phyloP scores from a whole-genome alignment of 2,329 filamentous ascomycete species.

The Lachnellula hyalina region DNA sequence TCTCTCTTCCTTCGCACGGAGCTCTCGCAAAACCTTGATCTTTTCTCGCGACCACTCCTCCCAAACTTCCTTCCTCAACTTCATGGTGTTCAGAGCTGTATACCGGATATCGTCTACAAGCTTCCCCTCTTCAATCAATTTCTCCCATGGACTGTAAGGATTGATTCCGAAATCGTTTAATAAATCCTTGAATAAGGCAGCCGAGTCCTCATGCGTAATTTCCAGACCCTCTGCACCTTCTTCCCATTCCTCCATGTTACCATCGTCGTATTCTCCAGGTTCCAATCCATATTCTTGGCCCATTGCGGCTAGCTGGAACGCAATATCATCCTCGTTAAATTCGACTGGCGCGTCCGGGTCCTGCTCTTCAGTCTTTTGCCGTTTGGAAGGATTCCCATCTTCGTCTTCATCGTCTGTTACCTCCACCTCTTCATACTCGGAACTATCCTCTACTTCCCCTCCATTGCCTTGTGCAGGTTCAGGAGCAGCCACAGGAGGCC shows the following conservation, averaged over 20 bases:
- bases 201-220: constrained; percentile 70
- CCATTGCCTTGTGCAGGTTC: constrained; percentile 24
- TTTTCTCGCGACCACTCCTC: constrained; percentile 76
- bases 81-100: constrained; percentile 75
- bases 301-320: constrained; percentile 85
- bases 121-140: constrained; percentile 73
- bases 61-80: constrained; percentile 74
- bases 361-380: constrained; percentile 42
- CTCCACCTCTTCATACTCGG: constrained; percentile 60
- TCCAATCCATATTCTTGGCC: constrained; percentile 77
- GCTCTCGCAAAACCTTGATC: constrained; percentile 67
- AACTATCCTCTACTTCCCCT: constrained; percentile 49
- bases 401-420: constrained; percentile 44
- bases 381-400: constrained; percentile 43
- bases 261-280: constrained; percentile 69
- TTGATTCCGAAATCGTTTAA: constrained; percentile 77
- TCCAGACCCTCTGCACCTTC: constrained; percentile 66
- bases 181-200: constrained; percentile 75
- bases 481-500: constrained; percentile 15
- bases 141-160: constrained; percentile 90
- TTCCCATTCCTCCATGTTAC: constrained; percentile 55
- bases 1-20: constrained; percentile 70
- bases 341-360: constrained; percentile 53
- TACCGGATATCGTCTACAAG: constrained; percentile 85
- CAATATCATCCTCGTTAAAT: constrained; percentile 92